phyloP scores from a whole-genome alignment of 2,329 filamentous ascomycete species.

The Xylariales sp. region DNA sequence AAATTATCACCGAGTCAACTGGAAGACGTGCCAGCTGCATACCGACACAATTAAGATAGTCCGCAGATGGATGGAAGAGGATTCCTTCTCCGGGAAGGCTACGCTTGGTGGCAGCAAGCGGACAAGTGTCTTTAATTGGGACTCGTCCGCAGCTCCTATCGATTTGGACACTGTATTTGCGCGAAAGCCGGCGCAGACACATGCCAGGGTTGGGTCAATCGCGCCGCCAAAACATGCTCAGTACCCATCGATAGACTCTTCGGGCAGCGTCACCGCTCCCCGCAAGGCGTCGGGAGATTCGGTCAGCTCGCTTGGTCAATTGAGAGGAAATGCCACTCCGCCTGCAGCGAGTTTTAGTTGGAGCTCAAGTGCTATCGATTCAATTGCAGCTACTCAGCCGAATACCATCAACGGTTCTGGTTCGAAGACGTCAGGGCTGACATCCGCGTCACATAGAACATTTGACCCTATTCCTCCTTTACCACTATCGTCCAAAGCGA shows the following conservation, averaged over 20 bases:
- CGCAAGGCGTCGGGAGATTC: neutral
- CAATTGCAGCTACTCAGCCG: too few relatives aligned
- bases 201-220: constrained; percentile 20
- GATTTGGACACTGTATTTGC: constrained; percentile 43
- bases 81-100: constrained; percentile 49
- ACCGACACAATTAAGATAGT: constrained; percentile 53
- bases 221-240: constrained; percentile 13
- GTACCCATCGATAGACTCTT: constrained; percentile 1
- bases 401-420: neutral
- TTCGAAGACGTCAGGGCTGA: neutral
- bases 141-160: constrained; percentile 46
- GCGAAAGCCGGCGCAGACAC: constrained; percentile 25
- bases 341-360: constrained; percentile 19
- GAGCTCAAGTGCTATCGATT: constrained; percentile 12
- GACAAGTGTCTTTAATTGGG: constrained; percentile 57
- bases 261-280: neutral
- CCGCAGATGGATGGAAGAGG: constrained; percentile 62
- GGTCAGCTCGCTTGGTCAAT: constrained; percentile 2
- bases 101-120: constrained; percentile 38
- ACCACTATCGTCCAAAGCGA: neutral
- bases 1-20: constrained; percentile 54
- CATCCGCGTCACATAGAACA: neutral
- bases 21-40: constrained; percentile 51
- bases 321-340: neutral
- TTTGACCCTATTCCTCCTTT: constrained; percentile 3